phyloP scores from a whole-genome alignment of 2,329 filamentous ascomycete genomes.

The Colletotrichum magnum region DNA sequence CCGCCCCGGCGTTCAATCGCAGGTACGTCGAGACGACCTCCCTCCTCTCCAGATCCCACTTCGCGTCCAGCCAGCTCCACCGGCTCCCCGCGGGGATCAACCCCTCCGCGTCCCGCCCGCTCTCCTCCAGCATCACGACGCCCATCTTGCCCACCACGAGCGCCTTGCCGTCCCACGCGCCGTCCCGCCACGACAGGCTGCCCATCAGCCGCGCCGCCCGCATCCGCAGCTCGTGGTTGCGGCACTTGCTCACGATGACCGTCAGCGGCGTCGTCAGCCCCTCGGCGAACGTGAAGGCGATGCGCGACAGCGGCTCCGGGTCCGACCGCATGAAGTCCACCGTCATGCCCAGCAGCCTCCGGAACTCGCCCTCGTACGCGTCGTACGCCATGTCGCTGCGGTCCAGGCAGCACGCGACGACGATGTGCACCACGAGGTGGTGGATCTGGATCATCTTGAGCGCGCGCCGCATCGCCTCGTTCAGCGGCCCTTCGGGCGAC shows the following conservation, averaged over 20 bases:
- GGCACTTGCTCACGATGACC: constrained; percentile 40
- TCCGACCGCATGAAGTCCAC: constrained; percentile 35
- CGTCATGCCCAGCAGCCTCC: constrained; percentile 26
- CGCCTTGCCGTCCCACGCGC: constrained; percentile 29
- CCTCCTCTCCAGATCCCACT: constrained; percentile 36
- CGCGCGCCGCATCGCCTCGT: not conserved
- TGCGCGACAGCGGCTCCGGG: constrained; percentile 5
- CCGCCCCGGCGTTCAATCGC: not conserved
- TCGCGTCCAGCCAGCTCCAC: constrained; percentile 39
- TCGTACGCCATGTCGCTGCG: constrained; percentile 40
- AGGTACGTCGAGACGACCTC: constrained; percentile 34
- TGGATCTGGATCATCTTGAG: constrained; percentile 39
- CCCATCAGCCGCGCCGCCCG: constrained; percentile 32
- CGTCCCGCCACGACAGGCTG: constrained; percentile 39
- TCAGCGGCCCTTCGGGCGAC: no score
- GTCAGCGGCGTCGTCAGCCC: constrained; percentile 40
- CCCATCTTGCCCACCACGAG: no score
- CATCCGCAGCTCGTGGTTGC: constrained; percentile 40
- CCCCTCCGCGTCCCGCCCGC: constrained; percentile 9
- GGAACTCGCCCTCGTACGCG: constrained; percentile 38
- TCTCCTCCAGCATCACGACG: no score
- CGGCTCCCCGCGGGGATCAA: constrained; percentile 33
- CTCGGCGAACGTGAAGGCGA: constrained; percentile 34
- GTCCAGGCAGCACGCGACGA: constrained; percentile 38
- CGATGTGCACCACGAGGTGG: constrained; percentile 25